phyloP scores from a whole-genome alignment of 2,329 filamentous ascomycete species.

The Ceratocystis huliohia region DNA sequence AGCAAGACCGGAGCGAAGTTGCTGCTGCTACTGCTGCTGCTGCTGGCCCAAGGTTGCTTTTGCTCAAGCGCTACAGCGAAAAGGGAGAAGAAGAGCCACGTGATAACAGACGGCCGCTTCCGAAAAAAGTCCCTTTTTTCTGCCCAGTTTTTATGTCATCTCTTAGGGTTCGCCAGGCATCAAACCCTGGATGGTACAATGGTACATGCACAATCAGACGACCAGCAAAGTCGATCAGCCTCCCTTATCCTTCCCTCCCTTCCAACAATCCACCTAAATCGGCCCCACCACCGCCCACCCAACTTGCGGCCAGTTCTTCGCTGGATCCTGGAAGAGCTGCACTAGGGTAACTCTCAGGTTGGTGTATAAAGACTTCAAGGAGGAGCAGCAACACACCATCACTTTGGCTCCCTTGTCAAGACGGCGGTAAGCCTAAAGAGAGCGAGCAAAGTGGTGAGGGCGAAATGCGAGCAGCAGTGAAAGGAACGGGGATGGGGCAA shows the following conservation, averaged over 20 bases:
- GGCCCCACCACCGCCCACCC: neutral
- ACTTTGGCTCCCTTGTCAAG: neutral
- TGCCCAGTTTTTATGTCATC: no score
- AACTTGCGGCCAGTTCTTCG: neutral
- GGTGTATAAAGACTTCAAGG: slow-evolving; percentile 2
- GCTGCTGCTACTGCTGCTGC: no score
- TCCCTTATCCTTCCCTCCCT: neutral
- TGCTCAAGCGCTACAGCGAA: neutral
- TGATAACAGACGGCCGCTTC: neutral
- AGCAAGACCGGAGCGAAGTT: neutral
- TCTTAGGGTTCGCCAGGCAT: neutral
- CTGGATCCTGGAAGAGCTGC: slow-evolving; percentile 3
- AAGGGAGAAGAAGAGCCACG: neutral
- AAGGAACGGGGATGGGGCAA: neutral
- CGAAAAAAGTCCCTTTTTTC: no score
- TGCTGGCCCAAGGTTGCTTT: neutral
- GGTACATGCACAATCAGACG: neutral
- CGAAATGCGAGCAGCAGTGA: neutral
- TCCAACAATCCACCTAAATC: neutral
- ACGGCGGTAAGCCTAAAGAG: neutral
- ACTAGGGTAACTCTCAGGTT: slow-evolving; percentile 2
- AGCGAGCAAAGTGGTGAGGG: neutral
- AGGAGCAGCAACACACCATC: neutral
- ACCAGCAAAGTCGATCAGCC: neutral
- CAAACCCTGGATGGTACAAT: no score